Base-by-base conservation (phyloP, 208 protist species). In the Crithidia brevicula region DNA sequence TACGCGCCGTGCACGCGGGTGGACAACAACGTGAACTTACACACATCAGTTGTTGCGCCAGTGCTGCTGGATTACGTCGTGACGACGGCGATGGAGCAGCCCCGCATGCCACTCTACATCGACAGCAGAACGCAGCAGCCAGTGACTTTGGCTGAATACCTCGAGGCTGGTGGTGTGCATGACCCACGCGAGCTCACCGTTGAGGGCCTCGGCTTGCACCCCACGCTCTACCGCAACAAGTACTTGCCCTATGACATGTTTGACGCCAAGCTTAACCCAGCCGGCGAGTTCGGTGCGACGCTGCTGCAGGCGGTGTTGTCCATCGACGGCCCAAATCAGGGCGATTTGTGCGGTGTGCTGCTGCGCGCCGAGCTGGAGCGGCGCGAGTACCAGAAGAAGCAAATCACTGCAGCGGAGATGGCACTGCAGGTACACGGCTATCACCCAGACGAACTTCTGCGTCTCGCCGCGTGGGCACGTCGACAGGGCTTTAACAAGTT, bases 401-500 rank as follows among this genome's bases (percentile, higher is more conserved):
- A 79, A 22, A 82, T 87, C 47, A 72, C 77, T 9, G 88, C 85
- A 23, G 91, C 85, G 20, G 90, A 96, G 72, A 89, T 85, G 76
- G 54, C 81, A 52, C 68, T 97, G 28, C 50, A 81, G 30, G 31
- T 96, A 1, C 89, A 85, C 53, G 93, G 93, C 11, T 81, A 87
- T 58, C 81, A 92, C 68, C 54, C 69, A 7, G 74, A 91, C 23
- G 93, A 97, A 74, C 25, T 95, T 59, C 33, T 59, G 28, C 71
- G 65, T 20, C 76, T 96, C 23, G 93, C 89, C 7, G 75, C 79
- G 51, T 97, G 93, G 91, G 76, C 88, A 18, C 74, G 76, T 36
- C 81, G 88, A 28, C 91, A 96, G 67, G 88, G 91, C 30, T 96
- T 94, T 68, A 88, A 96, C 77, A 86, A 82, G 46, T 91, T 92